Evolutionary conservation across 2,329 filamentous ascomycete genomes (phyloP), one percentile per base, ranked within the genome.

Genomic region (Colletotrichum coccodes): DNA sequence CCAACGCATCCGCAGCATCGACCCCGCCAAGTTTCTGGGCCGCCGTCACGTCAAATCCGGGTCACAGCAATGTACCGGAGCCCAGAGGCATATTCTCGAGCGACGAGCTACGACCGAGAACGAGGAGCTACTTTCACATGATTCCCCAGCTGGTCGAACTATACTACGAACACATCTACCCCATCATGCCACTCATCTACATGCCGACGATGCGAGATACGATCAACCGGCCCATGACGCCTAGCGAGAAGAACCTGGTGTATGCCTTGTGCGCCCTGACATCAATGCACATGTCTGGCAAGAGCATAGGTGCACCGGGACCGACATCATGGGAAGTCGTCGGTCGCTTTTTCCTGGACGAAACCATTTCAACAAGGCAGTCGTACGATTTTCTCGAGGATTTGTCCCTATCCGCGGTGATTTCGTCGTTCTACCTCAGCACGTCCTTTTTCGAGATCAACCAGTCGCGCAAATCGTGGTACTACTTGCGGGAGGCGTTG

Each of bases 361-460:
- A 90, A 74, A 87, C 86, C 53, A 82, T 89, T 18, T 81, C 85
- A 3, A 84, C 87, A 26, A 82, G 89, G 26, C 86, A 87, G 74
- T 80, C 80, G 26, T 86, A 86, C 76, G 86, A 90, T 74, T 89
- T 89, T 70, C 80, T 88, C 52, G 87, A 90, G 72, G 85, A 84
- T 57, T 81, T 84, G 12, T 85, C 86, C 0, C 77, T 89, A 8
- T 81, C 80, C 62, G 87, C 87, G 3, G 84, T 90, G n/a, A 85
- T 89, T 50, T 90, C 88, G 4, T 90, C 88, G 0, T 91, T 89
- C 77, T 88, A 89, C 78, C 82, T 89, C 52, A 88, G 86, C 57
- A 87, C 87, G 1, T 86, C 86, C 68, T 89, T 88, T 73, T 90
- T 90, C 74, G 88, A 89, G 72, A 82, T 90, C 50, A 88, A 89